Percentiles rank a stretch among this genome's conserved stretches.
Conservation (phyloP, 176 grass and related monocot species). For the Juncus inflexus region DNA sequence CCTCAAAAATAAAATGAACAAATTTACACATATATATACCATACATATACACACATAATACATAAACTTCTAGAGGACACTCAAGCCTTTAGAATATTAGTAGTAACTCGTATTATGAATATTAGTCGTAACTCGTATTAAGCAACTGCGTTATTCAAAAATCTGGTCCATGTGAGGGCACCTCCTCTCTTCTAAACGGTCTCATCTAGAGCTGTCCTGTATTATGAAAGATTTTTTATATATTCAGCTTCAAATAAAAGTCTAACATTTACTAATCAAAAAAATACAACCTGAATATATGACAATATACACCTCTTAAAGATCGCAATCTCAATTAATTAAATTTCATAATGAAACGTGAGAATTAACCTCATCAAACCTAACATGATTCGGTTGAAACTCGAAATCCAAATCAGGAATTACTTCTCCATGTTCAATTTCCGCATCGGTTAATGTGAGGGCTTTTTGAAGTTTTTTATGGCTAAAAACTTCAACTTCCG, state of each 20-base stretch:
- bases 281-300: no score
- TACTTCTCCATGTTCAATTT: conserved; percentile 58
- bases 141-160: neutral
- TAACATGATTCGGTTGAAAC: conserved; percentile 4
- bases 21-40: no score
- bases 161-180: neutral
- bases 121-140: neutral
- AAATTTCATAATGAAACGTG: neutral
- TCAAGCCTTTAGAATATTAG: neutral
- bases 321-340: no score
- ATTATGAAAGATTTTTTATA: conserved; percentile 12
- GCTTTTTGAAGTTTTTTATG: conserved; percentile 80
- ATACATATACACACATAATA: neutral
- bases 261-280: neutral
- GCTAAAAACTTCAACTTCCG: conserved; percentile 82
- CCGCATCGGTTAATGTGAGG: conserved; percentile 74
- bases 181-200: conserved; percentile 13
- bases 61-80: neutral
- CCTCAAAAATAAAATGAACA: no score
- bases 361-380: conserved; percentile 11
- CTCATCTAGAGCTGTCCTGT: conserved; percentile 20
- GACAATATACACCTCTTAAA: no score
- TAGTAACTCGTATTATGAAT: no score
- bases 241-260: conserved; percentile 1
- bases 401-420: conserved; percentile 62